Percentiles rank a stretch among this genome's conserved stretches.
Conservation (phyloP, 169 alveolate species). For the Cytauxzoon felis region DNA sequence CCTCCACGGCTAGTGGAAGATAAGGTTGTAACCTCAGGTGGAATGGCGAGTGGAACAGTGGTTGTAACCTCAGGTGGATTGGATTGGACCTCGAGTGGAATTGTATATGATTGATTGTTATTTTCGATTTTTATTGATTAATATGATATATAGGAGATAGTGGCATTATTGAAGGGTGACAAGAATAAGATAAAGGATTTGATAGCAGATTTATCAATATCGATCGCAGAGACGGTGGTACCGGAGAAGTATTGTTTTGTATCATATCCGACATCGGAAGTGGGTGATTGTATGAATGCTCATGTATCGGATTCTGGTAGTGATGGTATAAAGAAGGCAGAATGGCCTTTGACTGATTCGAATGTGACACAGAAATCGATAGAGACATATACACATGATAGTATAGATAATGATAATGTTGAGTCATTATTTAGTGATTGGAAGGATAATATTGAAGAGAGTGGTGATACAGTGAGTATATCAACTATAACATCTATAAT, state of each 20-base stretch:
- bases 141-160: too few species aligned
- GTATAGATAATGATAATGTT: conserved; percentile 5
- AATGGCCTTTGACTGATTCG: not conserved
- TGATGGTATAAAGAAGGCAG: not conserved
- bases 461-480: conserved; percentile 7
- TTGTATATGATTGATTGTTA: too few species aligned
- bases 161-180: conserved; percentile 49
- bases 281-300: not conserved
- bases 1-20: too few species aligned
- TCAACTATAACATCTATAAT: conserved; percentile 3
- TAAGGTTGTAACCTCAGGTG: too few species aligned
- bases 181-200: conserved; percentile 41
- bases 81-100: too few species aligned
- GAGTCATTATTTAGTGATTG: not conserved
- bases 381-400: not conserved
- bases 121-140: too few species aligned
- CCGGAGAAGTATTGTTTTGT: conserved; percentile 50
- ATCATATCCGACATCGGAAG: conserved; percentile 36
- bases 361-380: not conserved
- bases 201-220: conserved; percentile 34
- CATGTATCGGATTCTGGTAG: not conserved
- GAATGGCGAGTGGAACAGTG: too few species aligned
- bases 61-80: too few species aligned
- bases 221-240: conserved; percentile 45
- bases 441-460: not conserved